Percentiles rank a stretch among this genome's conserved stretches.
phyloP scores from a whole-genome alignment of 177 flowering plant species.

The Viscum album region DNA sequence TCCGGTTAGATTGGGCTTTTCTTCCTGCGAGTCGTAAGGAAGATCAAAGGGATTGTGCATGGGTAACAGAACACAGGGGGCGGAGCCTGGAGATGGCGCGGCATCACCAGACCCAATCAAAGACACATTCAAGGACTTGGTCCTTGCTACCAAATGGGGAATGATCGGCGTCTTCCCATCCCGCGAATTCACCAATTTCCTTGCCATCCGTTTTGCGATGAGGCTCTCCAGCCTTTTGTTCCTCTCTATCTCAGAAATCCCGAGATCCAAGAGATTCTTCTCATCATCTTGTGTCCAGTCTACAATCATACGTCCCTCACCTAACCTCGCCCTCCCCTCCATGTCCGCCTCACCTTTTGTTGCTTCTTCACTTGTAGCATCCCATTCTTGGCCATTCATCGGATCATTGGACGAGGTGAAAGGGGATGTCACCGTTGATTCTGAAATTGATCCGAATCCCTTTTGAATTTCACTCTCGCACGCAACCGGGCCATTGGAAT shows the following conservation, averaged over 20 bases:
- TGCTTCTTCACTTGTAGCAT: slow-evolving; percentile 18
- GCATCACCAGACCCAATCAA: not conserved
- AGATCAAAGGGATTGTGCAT: slow-evolving; percentile 67
- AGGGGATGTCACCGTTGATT: slow-evolving; percentile 9
- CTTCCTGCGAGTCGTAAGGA: slow-evolving; percentile 46
- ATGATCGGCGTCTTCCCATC: slow-evolving; percentile 31
- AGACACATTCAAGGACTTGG: slow-evolving; percentile 13
- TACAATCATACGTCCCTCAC: slow-evolving; percentile 20
- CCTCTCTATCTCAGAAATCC: slow-evolving; percentile 69
- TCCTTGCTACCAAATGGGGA: slow-evolving; percentile 23
- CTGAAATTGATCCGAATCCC: slow-evolving; percentile 7
- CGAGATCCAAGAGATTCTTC: slow-evolving; percentile 69
- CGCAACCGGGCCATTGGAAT: slow-evolving; percentile 9
- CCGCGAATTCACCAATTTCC: slow-evolving; percentile 32
- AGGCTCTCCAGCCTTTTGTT: slow-evolving; percentile 68
- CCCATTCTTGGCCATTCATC: slow-evolving; percentile 10
- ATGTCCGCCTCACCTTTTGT: slow-evolving; percentile 24
- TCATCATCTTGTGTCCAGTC: slow-evolving; percentile 49
- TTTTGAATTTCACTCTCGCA: slow-evolving; percentile 5
- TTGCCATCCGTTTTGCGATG: slow-evolving; percentile 57
- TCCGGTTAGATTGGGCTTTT: slow-evolving; percentile 9
- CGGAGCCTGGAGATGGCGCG: slow-evolving; percentile 28
- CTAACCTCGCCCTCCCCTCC: slow-evolving; percentile 12
- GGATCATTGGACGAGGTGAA: not conserved
- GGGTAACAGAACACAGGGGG: slow-evolving; percentile 37